phyloP scores from a whole-genome alignment of 768 basidiomycete species.

The Mycena floridula region DNA sequence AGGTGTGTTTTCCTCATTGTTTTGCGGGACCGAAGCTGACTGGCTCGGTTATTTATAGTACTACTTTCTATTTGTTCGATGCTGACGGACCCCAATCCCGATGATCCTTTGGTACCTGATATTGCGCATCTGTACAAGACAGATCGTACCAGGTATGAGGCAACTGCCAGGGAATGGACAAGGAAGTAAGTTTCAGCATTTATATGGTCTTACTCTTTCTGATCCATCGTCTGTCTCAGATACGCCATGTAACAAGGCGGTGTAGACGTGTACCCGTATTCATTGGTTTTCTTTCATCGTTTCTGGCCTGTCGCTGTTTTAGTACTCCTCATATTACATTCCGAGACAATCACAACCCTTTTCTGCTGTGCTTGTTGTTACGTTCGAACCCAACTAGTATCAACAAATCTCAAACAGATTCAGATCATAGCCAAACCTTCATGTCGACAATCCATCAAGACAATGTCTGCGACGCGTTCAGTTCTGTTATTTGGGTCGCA shows the following conservation, averaged over 20 bases:
- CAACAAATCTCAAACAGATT: too few species aligned
- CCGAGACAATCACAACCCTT: not conserved
- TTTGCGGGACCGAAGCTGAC: not conserved
- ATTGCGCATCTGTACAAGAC: slow-evolving; percentile 99
- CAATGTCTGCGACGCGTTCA: too few species aligned
- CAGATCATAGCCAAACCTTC: too few species aligned
- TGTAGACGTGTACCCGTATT: slow-evolving; percentile 23
- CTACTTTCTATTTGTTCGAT: slow-evolving; percentile 98
- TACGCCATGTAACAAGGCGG: slow-evolving; percentile 48
- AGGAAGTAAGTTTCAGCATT: slow-evolving; percentile 71
- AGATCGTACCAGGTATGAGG: slow-evolving; percentile 93
- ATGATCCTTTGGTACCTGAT: slow-evolving; percentile 97
- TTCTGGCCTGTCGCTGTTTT: not conserved
- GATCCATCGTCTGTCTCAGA: slow-evolving; percentile 13
- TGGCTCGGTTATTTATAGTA: slow-evolving; percentile 48
- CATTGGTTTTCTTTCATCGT: slow-evolving; percentile 4
- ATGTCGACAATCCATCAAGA: too few species aligned
- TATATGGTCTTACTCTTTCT: not conserved
- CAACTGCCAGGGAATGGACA: slow-evolving; percentile 98
- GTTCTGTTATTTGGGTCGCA: too few species aligned
- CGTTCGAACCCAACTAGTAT: too few species aligned
- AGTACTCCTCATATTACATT: not conserved
- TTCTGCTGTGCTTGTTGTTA: too few species aligned
- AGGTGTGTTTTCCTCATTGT: slow-evolving; percentile 43
- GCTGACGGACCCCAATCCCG: slow-evolving; percentile 98